These are phyloP conservation scores for Aphanoascus verrucosus DNA, from an alignment of 2,329 filamentous ascomycete species.

Conservation along the genomic window DNA sequence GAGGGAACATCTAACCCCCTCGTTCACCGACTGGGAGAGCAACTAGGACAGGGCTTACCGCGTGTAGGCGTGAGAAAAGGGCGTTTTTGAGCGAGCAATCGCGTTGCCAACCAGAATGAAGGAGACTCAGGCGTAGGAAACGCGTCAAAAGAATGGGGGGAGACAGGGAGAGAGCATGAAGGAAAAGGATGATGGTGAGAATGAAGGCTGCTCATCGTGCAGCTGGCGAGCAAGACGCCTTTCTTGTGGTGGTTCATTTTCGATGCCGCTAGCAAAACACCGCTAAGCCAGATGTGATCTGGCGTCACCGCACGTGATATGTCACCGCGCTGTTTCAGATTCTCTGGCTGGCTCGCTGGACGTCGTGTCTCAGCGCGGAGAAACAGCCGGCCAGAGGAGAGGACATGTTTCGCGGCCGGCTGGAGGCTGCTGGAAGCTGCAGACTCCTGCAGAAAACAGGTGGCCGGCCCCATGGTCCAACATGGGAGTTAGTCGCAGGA, in stretches of 20 bases:
- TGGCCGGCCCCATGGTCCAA: too few species aligned
- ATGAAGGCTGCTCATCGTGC: background rate
- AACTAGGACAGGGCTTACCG: background rate
- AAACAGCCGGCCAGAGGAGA: background rate
- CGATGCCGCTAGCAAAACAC: conserved; percentile 6
- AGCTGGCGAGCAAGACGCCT: background rate
- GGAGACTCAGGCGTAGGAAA: background rate
- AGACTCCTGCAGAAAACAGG: background rate
- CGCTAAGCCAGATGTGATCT: conserved; percentile 7
- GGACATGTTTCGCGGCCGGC: background rate
- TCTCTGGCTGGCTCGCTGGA: background rate
- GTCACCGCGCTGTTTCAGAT: conserved; percentile 1
- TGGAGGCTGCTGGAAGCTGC: background rate
- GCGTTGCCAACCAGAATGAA: background rate
- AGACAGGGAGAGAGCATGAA: background rate
- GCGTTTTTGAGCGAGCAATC: background rate
- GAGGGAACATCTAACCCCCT: conserved; percentile 12
- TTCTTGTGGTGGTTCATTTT: conserved; percentile 7
- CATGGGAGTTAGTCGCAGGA: background rate
- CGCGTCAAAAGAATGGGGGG: background rate
- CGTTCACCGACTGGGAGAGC: conserved; percentile 6
- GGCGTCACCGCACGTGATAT: conserved; percentile 7
- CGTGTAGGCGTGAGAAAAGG: background rate
- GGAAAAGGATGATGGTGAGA: background rate
- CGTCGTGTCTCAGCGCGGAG: background rate